Evolutionary conservation across 1,284 basidiomycete species (phyloP), one percentile per base, ranked within the genome.

Genomic region (Lignosus rhinocerotis): DNA sequence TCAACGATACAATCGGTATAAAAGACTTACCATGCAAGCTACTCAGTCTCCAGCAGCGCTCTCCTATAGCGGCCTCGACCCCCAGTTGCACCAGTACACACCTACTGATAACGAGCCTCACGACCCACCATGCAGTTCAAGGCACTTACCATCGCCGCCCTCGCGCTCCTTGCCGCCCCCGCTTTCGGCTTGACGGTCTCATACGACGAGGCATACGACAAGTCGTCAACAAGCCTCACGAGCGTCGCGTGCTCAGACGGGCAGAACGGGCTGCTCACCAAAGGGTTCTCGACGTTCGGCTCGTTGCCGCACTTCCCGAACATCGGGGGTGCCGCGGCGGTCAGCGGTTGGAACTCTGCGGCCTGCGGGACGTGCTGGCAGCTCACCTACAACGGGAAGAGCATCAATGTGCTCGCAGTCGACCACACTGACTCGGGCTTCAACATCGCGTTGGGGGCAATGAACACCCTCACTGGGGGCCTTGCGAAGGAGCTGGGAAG

Each of bases 211-310:
- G 58, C 63, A n/a, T 85, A 83, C 69, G 80, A 81, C 69, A 60
- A 74, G 14, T 32, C 65, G 6, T 60, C 60, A 9, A 55, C 62
- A 41, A 69, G 75, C 9, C 69, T 83, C 39, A 1, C 58, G 51
- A 68, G 51, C 32, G 73, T 82, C 55, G 75, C 82, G 4, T 85
- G 84, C 67, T 85, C 83, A 2, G 70, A 82, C 53, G 81, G 80
- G 6, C 4, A 67, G 2, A 69, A 79, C 63, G 80, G 79, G 12
- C 76, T 85, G 53, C 33, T 75, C 39, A 75, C 72, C 55, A 73
- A 73, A 36, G 75, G 76, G 6, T 84, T 72, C 69, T 71, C 69
- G 31, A 83, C 76, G 32, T 79, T 84, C 65, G 73, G 74, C 8
- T 73, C 73, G 16, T 72, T 86, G 45, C 79, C 80, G 31, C 69